These are phyloP conservation scores for Geoglossum glabrum DNA, from an alignment of 495 filamentous ascomycete species.

Conservation along the genomic window DNA sequence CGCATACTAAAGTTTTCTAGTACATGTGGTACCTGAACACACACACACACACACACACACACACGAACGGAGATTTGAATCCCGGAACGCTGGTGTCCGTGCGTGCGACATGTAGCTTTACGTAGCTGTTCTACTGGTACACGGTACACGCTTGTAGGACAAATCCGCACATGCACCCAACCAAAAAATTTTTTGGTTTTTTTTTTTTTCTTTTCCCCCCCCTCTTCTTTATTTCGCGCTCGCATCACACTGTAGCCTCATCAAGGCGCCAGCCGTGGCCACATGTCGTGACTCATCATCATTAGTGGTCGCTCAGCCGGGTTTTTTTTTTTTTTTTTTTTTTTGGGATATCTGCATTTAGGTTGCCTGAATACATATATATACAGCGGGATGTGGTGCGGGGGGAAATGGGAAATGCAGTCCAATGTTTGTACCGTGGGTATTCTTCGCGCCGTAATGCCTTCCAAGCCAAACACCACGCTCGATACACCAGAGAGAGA, in stretches of 20 bases:
- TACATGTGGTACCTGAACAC: not conserved
- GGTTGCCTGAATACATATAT: not conserved
- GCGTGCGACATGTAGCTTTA: not conserved
- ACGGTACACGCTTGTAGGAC: too few relatives aligned
- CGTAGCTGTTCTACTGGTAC: too few relatives aligned
- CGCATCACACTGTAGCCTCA: not conserved
- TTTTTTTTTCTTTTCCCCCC: too few relatives aligned
- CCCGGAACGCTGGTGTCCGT: too few relatives aligned
- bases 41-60: too few relatives aligned
- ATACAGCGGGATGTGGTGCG: not conserved
- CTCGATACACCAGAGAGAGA: not conserved
- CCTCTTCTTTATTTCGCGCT: not conserved
- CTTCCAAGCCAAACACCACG: not conserved
- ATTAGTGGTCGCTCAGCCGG: not conserved
- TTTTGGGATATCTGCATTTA: not conserved
- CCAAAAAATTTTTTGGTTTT: too few relatives aligned
- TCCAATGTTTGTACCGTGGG: not conserved
- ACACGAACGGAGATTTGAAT: too few relatives aligned
- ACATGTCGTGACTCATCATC: not conserved
- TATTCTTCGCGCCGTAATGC: not conserved
- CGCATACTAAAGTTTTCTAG: too few relatives aligned
- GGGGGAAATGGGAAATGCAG: not conserved
- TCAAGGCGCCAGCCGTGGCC: not conserved
- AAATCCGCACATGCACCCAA: too few relatives aligned
- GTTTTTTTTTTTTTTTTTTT: not conserved